Conservation (phyloP, 345 rosid genomes). For the Carallia brachiata region DNA sequence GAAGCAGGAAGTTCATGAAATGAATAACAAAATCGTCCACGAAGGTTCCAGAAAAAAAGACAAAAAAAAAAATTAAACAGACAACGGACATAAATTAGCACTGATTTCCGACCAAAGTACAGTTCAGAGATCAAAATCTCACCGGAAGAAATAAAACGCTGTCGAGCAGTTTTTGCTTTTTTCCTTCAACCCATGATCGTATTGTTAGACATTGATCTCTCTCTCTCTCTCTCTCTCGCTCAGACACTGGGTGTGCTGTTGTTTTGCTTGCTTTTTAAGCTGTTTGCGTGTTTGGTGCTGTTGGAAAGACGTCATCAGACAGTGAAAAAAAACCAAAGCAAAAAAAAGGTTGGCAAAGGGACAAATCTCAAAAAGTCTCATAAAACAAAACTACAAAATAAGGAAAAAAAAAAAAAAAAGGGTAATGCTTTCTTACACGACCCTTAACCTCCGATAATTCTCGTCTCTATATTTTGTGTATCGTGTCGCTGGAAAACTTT, state of each 20-base stretch:
- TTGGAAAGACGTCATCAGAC: background rate
- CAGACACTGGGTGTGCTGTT: constrained; percentile 10
- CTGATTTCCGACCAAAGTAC: background rate
- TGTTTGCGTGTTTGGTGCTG: background rate
- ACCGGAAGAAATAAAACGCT: constrained; percentile 13
- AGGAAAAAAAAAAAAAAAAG: too few species aligned
- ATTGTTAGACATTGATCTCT: background rate
- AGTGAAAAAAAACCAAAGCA: too few species aligned
- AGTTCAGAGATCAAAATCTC: constrained; percentile 8
- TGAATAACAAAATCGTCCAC: too few species aligned
- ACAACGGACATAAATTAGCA: too few species aligned
- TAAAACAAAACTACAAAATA: too few species aligned
- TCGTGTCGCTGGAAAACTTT: too few species aligned
- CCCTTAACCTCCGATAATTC: background rate
- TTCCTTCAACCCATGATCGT: constrained; percentile 37
- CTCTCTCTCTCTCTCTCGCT: background rate
- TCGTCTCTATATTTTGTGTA: constrained; percentile 12
- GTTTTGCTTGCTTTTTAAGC: constrained; percentile 16
- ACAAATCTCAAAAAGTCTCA: too few species aligned
- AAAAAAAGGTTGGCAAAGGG: background rate
- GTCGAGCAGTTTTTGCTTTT: constrained; percentile 8
- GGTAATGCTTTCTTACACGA: too few species aligned
- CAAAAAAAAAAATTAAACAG: background rate
- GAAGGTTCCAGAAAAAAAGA: background rate
- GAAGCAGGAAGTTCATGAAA: background rate